Base-by-base conservation (phyloP, 1,284 basidiomycete species). In the Ceratorhiza oryzae-sativae region DNA sequence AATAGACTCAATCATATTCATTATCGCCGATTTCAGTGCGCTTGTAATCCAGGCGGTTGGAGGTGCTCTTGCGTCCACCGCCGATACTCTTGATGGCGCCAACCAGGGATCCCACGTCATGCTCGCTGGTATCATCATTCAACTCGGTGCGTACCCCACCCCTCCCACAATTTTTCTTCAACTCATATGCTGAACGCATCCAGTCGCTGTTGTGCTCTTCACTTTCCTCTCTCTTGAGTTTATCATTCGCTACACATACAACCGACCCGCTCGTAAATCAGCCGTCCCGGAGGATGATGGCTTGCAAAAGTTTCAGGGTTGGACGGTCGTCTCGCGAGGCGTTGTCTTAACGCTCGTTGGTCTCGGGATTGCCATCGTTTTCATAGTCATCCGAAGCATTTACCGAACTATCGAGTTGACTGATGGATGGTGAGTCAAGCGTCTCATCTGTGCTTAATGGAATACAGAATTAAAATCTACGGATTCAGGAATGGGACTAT, bases 31-130 rank as follows among this genome's bases (percentile, higher is more conserved):
- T 72, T 46, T 81, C 45, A 73, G 81, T 61, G 79, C 79, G 0
- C 77, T 83, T 30, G 75, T 81, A 63, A 77, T 83, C 9, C 80
- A 83, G 73, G 80, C 79, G 1, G 74, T 81, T 20, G 82, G 82
- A 1, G 82, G 81, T 15, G 82, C 79, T 1, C 76, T 78, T 46
- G 79, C 80, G 0, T 78, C 75, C 15, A 59, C 4, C 0, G 71
- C 74, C 3, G 49, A 71, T 25, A 73, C 62, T 25, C 61, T 36
- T 15, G 48, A 73, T 9, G 70, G 59, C 9, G 39, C 74, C 9
- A 70, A 73, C 46, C 36, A 67, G 55, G 74, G 76, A 36, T 73
- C 72, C 8, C 23, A 74, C 36, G 76, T 77, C 67, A 76, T 77
- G 76, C 73, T 78, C 15, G 75, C 56, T 39, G 78, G 78, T 27